These are phyloP conservation scores for Catunica adiposa DNA, from an alignment of 2,329 filamentous ascomycete species.

Conservation along the genomic window DNA sequence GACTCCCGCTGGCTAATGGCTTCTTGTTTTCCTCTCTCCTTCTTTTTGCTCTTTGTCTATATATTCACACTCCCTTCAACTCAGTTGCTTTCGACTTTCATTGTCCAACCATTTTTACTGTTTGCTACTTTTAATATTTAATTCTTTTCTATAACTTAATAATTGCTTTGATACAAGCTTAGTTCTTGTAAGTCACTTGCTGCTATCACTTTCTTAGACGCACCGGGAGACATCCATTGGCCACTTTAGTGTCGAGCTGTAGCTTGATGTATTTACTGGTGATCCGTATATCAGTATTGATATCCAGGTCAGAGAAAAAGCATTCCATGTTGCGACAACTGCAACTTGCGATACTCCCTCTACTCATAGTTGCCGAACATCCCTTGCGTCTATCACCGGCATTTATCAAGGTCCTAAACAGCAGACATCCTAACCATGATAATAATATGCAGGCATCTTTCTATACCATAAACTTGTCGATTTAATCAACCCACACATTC, in stretches of 20 bases:
- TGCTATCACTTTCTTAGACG: neutral
- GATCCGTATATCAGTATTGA: neutral
- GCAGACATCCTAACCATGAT: neutral
- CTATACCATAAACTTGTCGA: conserved; percentile 2
- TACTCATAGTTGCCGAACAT: neutral
- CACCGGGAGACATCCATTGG: neutral
- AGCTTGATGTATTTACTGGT: neutral
- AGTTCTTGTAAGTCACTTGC: conserved; percentile 5
- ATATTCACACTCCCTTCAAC: neutral
- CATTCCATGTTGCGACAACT: neutral
- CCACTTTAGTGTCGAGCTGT: neutral
- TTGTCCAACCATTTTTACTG: neutral
- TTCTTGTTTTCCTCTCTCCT: neutral
- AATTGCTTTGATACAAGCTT: neutral
- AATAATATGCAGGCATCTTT: conserved; percentile 3
- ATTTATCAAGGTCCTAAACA: neutral
- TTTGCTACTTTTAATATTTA: neutral
- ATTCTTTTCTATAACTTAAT: neutral
- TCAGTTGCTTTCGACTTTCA: neutral
- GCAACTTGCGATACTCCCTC: neutral
- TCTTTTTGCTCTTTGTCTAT: neutral
- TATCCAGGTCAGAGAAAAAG: neutral
- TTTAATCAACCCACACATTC: conserved; percentile 16
- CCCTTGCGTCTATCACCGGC: neutral
- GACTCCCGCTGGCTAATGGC: neutral